phyloP scores from a whole-genome alignment of 169 alveolate genomes.

The Plasmodium berghei region DNA sequence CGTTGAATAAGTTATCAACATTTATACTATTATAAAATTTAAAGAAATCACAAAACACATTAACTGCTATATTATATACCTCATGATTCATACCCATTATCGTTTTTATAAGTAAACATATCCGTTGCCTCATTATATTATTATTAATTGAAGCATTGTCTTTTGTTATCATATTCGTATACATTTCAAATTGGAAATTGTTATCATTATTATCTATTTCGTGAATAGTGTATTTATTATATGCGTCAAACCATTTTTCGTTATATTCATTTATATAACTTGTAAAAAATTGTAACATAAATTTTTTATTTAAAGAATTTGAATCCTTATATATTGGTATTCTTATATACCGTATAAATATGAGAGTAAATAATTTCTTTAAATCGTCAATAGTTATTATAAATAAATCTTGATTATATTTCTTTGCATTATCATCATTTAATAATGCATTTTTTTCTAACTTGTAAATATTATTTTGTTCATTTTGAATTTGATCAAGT shows the following conservation, averaged over 20 bases:
- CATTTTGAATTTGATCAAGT: neutral
- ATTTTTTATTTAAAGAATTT: conserved; percentile 9
- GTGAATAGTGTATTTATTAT: neutral
- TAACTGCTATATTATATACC: conserved; percentile 16
- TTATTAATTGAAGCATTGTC: neutral
- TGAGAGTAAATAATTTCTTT: conserved; percentile 24
- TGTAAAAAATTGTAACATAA: conserved; percentile 19
- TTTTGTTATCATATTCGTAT: neutral
- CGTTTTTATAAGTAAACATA: neutral
- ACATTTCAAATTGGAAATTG: neutral
- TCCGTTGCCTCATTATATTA: conserved; percentile 5
- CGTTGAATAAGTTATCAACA: conserved; percentile 17
- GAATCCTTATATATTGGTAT: conserved; percentile 19
- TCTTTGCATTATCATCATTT: conserved; percentile 13
- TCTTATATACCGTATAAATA: conserved; percentile 27
- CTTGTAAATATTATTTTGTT: conserved; percentile 23
- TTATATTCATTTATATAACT: conserved; percentile 30
- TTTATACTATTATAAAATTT: conserved; percentile 25
- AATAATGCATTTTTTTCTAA: conserved; percentile 24
- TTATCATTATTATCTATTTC: neutral
- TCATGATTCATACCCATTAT: conserved; percentile 37
- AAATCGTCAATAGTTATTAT: conserved; percentile 16
- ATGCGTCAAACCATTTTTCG: conserved; percentile 49
- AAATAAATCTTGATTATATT: neutral
- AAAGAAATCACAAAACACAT: conserved; percentile 28